Percentiles rank a stretch among this genome's conserved stretches.
Conservation (phyloP, 305 asterid species). For the Ajuga reptans region DNA sequence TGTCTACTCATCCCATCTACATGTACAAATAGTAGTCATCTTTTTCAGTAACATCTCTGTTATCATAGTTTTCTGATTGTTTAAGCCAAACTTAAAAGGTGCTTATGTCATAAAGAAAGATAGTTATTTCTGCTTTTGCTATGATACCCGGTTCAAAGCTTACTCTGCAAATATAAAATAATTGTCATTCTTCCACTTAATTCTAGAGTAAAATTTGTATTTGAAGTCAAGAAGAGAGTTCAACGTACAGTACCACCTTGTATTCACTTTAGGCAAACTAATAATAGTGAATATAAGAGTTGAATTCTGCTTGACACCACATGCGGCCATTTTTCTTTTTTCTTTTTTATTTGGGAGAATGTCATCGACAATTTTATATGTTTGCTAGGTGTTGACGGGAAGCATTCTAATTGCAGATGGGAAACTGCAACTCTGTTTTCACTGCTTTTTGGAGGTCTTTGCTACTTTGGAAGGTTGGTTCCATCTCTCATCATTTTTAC, state of each 20-base stretch:
- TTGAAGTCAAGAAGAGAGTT: not conserved
- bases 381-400: conserved; percentile 70
- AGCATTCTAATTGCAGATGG: conserved; percentile 95
- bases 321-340: not conserved
- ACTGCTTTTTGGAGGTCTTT: conserved; percentile 70
- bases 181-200: not conserved
- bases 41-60: not conserved
- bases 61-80: not conserved
- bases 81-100: not conserved
- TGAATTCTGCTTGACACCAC: not conserved
- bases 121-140: not conserved
- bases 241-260: not conserved
- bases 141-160: not conserved
- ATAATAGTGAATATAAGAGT: not conserved
- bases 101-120: not conserved
- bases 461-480: conserved; percentile 75
- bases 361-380: conserved; percentile 36
- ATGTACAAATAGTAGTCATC: not conserved
- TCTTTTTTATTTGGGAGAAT: conserved; percentile 16
- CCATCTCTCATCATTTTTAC: not conserved
- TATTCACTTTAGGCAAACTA: not conserved
- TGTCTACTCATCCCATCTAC: not conserved
- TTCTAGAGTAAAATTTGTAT: not conserved
- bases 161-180: not conserved
- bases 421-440: conserved; percentile 77